Percentiles rank a stretch among this genome's conserved stretches.
Conservation (phyloP, 495 filamentous ascomycete species). For the Penicillium daleae region DNA sequence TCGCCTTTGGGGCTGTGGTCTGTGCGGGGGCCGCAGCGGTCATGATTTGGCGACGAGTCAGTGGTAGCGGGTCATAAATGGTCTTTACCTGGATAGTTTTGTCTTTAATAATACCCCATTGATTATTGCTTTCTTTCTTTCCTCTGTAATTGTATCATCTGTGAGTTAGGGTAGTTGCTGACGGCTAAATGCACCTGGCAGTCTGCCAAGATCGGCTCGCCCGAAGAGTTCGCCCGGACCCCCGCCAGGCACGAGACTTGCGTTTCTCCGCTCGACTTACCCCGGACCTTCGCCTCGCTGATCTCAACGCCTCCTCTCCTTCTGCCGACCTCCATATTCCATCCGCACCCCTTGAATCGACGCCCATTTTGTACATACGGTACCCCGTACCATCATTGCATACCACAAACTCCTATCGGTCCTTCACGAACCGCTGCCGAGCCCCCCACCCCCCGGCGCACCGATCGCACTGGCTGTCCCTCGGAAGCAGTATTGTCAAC, state of each 20-base stretch:
- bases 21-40: conserved; percentile 81
- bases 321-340: background rate
- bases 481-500: background rate
- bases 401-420: background rate
- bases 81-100: conserved; percentile 4
- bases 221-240: conserved; percentile 28
- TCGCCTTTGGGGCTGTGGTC: conserved; percentile 78
- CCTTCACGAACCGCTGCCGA: background rate
- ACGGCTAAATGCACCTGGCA: too few relatives aligned
- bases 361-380: background rate
- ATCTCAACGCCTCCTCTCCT: conserved; percentile 15
- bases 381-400: background rate
- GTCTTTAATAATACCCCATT: conserved; percentile 28
- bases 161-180: background rate
- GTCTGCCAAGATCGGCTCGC: conserved; percentile 18
- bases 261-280: conserved; percentile 34
- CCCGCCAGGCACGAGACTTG: conserved; percentile 36
- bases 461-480: background rate
- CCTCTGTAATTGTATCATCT: background rate
- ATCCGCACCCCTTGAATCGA: background rate
- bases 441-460: background rate
- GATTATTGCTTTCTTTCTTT: conserved; percentile 1
- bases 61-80: conserved; percentile 39
- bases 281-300: conserved; percentile 32
- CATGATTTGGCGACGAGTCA: conserved; percentile 69